phyloP scores from a whole-genome alignment of 495 filamentous ascomycete species.

The Tuber calosporum region DNA sequence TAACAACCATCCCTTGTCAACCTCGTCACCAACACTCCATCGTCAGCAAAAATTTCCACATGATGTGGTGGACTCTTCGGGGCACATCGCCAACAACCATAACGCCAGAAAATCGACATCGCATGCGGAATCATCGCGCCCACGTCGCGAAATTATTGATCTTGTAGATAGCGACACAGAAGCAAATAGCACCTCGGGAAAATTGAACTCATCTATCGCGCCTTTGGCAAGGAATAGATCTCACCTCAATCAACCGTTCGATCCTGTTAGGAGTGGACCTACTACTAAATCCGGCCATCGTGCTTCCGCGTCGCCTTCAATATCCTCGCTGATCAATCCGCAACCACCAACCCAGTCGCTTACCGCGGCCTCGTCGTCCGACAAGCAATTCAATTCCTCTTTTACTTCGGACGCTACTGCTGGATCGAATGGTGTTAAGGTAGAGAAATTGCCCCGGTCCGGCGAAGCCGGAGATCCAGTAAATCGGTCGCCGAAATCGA shows the following conservation, averaged over 20 bases:
- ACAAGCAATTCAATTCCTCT: constrained; percentile 20
- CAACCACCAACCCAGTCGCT: constrained; percentile 27
- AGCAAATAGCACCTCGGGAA: constrained; percentile 25
- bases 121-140: constrained; percentile 26
- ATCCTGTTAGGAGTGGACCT: constrained; percentile 34
- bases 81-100: constrained; percentile 20
- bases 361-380: constrained; percentile 3
- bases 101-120: constrained; percentile 30
- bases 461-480: constrained; percentile 22
- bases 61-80: constrained; percentile 31
- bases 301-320: constrained; percentile 41
- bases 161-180: constrained; percentile 37
- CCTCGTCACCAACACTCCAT: constrained; percentile 28
- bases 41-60: constrained; percentile 38
- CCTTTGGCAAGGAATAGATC: constrained; percentile 32
- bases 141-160: constrained; percentile 37
- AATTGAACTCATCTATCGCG: constrained; percentile 30
- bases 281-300: constrained; percentile 37
- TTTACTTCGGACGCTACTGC: constrained; percentile 19
- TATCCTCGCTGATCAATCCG: constrained; percentile 41
- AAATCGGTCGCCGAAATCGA: constrained; percentile 36
- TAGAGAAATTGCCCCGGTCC: constrained; percentile 29
- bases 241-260: constrained; percentile 35
- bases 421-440: constrained; percentile 36
- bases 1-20: constrained; percentile 30